Evolutionary conservation across 345 rosid genomes (phyloP).

Genomic region (Lepidium africanum): DNA sequence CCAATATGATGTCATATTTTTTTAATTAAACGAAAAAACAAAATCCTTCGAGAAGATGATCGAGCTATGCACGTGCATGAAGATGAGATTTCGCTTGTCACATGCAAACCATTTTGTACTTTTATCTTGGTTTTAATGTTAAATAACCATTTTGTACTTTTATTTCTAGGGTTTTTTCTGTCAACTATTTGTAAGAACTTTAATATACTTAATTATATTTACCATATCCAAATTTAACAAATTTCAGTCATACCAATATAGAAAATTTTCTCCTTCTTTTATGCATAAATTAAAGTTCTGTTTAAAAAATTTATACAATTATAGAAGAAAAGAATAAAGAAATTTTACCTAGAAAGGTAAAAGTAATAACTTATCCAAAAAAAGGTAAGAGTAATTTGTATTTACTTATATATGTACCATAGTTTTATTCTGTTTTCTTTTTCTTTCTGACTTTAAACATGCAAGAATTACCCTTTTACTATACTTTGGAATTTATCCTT

Average conservation of each 20-base stretch:
- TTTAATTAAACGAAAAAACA: background rate
- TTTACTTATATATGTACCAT: background rate
- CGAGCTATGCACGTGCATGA: slow-evolving; percentile 10
- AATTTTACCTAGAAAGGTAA: background rate
- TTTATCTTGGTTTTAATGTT: too few species aligned
- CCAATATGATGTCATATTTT: slow-evolving; percentile 7
- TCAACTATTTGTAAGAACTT: too few species aligned
- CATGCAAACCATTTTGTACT: slow-evolving; percentile 9
- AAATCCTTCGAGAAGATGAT: background rate
- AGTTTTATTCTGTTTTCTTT: background rate
- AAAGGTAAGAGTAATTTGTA: background rate
- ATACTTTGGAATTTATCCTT: slow-evolving; percentile 4
- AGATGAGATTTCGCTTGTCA: slow-evolving; percentile 5
- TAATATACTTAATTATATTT: too few species aligned
- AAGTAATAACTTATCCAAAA: too few species aligned
- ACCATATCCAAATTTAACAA: too few species aligned
- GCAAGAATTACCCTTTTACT: background rate
- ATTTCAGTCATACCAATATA: too few species aligned
- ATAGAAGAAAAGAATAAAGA: background rate
- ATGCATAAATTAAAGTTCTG: background rate
- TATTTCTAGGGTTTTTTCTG: background rate
- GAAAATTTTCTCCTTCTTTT: too few species aligned
- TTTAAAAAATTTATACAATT: background rate
- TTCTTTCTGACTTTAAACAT: background rate
- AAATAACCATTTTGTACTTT: background rate